Percentiles rank a stretch among this genome's conserved stretches.
phyloP scores from a whole-genome alignment of 2,329 filamentous ascomycete species.

The Acrocalymma vagum region DNA sequence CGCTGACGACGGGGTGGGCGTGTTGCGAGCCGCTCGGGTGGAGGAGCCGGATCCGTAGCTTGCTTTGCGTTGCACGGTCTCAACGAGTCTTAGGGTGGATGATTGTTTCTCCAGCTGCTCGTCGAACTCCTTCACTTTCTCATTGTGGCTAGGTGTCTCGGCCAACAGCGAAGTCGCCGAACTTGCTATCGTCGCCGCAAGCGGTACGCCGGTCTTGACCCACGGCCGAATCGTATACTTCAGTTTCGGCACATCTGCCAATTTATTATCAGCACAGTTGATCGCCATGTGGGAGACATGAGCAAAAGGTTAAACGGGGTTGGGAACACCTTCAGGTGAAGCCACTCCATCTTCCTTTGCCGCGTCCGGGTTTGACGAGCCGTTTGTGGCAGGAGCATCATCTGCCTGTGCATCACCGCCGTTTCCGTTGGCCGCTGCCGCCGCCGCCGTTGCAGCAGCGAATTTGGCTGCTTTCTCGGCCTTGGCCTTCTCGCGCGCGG shows the following conservation, averaged over 20 bases:
- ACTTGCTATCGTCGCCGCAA: slow-evolving; percentile 3
- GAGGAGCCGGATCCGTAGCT: slow-evolving; percentile 1
- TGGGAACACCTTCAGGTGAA: slow-evolving; percentile 44
- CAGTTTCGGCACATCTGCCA: slow-evolving; percentile 25
- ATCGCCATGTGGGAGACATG: slow-evolving; percentile 13
- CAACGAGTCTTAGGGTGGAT: too few species aligned
- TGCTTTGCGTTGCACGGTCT: too few species aligned
- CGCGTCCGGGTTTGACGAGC: slow-evolving; percentile 14
- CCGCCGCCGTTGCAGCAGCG: slow-evolving; percentile 40
- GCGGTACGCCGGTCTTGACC: slow-evolving; percentile 34
- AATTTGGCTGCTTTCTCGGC: slow-evolving; percentile 54
- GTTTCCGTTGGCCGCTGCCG: slow-evolving; percentile 34
- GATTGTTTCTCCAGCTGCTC: too few species aligned
- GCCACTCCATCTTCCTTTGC: slow-evolving; percentile 35
- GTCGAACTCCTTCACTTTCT: too few species aligned
- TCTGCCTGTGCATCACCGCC: slow-evolving; percentile 34
- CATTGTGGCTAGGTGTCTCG: background rate
- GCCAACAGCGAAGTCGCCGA: too few species aligned
- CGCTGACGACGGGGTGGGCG: slow-evolving; percentile 11
- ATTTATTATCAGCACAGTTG: slow-evolving; percentile 33
- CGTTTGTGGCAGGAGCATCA: slow-evolving; percentile 22
- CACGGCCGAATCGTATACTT: slow-evolving; percentile 35
- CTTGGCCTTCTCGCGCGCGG: slow-evolving; percentile 53
- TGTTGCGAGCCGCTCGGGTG: slow-evolving; percentile 1
- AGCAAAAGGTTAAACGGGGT: slow-evolving; percentile 37